These are phyloP conservation scores for Vigna hirtella DNA, from an alignment of 306 rosid genomes.

Conservation along the genomic window DNA sequence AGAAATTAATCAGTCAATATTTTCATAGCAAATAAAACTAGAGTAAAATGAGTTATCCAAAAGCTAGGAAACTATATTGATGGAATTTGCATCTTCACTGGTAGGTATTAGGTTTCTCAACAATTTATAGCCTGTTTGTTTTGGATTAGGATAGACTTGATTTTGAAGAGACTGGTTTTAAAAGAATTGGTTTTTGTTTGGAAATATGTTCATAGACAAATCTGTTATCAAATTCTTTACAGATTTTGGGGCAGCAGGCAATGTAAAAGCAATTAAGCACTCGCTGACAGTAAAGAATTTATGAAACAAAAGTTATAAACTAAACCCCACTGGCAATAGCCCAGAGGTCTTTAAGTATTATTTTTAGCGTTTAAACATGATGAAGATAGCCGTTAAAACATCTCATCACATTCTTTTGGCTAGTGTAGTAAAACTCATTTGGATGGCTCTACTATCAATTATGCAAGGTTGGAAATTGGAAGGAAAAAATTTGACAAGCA, in stretches of 20 bases:
- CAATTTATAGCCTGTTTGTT: not conserved
- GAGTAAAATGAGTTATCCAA: constrained; percentile 35
- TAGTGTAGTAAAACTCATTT: not conserved
- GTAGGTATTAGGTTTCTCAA: constrained; percentile 23
- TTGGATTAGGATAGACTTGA: not conserved
- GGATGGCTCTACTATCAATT: not conserved
- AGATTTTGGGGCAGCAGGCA: not conserved
- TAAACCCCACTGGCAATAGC: constrained; percentile 2
- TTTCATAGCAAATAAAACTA: constrained; percentile 36
- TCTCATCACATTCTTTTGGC: constrained; percentile 23
- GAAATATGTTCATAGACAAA: not conserved
- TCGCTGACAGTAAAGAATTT: not conserved
- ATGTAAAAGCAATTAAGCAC: constrained; percentile 14
- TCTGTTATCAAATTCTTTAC: not conserved
- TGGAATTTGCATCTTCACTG: not conserved
- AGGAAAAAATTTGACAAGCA: constrained; percentile 4
- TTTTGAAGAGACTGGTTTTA: not conserved
- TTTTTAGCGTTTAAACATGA: constrained; percentile 9
- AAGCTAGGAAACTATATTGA: constrained; percentile 26
- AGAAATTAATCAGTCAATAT: constrained; percentile 32
- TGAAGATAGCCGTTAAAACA: not conserved
- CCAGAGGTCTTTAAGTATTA: constrained; percentile 23
- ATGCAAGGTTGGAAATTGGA: not conserved
- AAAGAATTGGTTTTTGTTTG: not conserved
- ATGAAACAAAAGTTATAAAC: not conserved